phyloP scores from a whole-genome alignment of 2,329 filamentous ascomycete species.

The Cladophialophora immunda region DNA sequence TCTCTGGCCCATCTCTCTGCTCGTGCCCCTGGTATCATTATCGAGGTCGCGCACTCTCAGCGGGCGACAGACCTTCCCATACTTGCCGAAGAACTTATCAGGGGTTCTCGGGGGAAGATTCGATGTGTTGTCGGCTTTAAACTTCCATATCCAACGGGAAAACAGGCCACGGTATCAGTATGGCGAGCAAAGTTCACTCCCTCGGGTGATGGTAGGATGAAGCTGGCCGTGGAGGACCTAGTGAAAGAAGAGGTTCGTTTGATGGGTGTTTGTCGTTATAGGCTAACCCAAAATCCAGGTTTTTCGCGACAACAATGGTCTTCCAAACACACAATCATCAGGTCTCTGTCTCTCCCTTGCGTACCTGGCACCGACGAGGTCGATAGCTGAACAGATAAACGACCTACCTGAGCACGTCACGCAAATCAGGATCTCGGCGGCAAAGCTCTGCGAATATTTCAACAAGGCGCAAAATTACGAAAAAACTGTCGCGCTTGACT shows the following conservation, averaged over 20 bases:
- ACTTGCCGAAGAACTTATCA: conserved; percentile 2
- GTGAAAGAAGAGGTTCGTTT: background rate
- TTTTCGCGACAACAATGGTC: background rate
- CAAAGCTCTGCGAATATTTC: background rate
- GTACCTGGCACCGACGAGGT: background rate
- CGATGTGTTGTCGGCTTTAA: background rate
- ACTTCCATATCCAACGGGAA: background rate
- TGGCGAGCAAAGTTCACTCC: background rate
- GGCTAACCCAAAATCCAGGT: background rate
- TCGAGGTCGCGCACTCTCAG: conserved; percentile 6
- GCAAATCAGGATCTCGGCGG: background rate
- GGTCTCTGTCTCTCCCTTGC: background rate
- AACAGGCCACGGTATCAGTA: background rate
- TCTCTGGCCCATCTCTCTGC: background rate
- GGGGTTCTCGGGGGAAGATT: background rate
- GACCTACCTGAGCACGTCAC: background rate
- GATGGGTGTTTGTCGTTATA: background rate
- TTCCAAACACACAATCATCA: background rate
- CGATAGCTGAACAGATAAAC: background rate
- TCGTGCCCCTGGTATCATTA: background rate
- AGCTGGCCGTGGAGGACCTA: background rate
- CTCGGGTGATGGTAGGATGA: background rate
- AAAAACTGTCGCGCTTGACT: background rate
- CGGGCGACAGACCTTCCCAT: background rate
- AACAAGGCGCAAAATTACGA: too few species aligned